Evolutionary conservation across 495 filamentous ascomycete species (phyloP).

Genomic region (Aspergillus taichungensis): DNA sequence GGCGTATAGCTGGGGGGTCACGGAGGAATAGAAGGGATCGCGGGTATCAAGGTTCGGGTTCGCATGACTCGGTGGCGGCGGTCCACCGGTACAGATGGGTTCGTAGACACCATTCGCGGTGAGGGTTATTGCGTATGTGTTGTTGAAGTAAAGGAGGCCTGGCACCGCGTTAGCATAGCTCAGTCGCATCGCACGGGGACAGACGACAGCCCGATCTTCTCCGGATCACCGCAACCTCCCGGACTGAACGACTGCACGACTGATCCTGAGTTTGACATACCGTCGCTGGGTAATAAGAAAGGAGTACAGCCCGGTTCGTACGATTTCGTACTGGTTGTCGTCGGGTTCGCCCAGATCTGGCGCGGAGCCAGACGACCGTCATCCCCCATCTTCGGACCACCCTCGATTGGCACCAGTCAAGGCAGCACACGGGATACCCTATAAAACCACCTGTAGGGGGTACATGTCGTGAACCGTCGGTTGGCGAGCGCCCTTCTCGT

Average conservation of each 20-base stretch:
- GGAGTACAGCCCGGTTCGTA: conserved; percentile 48
- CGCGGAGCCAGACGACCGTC: conserved; percentile 30
- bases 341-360: conserved; percentile 47
- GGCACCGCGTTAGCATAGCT: neutral
- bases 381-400: conserved; percentile 30
- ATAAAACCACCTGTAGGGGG: conserved; percentile 2
- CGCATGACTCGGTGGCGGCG: conserved; percentile 19
- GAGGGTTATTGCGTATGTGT: conserved; percentile 50
- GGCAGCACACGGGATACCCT: conserved; percentile 16
- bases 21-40: conserved; percentile 89
- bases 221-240: no score
- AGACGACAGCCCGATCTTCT: neutral
- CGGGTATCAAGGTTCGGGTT: conserved; percentile 48
- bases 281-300: conserved; percentile 50
- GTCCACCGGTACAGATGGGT: conserved; percentile 47
- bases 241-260: no score
- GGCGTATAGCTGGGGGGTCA: conserved; percentile 82
- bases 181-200: neutral
- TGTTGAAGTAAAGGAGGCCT: conserved; percentile 51
- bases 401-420: conserved; percentile 14
- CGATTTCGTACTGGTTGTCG: conserved; percentile 27
- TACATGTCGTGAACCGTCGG: no score
- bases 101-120: conserved; percentile 53
- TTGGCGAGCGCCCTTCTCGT: no score
- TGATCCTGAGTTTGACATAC: conserved; percentile 16